Evolutionary conservation across 2,329 filamentous ascomycete species (phyloP).

Genomic region (Aspergillus puulaauensis): DNA sequence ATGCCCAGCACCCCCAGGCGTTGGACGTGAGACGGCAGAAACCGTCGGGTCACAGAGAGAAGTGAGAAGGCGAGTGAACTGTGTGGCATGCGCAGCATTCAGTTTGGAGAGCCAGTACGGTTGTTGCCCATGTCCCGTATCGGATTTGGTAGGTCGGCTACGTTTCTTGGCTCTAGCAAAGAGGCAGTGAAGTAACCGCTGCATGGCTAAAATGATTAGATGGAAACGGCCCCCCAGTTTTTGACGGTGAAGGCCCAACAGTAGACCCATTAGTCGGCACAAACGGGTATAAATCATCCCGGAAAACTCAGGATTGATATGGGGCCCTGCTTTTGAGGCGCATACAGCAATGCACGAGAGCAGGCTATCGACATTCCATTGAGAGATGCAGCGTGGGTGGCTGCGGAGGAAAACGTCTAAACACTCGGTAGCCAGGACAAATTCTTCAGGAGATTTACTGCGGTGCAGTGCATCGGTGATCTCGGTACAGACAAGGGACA

Average conservation of each 20-base stretch:
- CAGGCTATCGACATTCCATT: slow-evolving; percentile 47
- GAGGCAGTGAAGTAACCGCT: slow-evolving; percentile 55
- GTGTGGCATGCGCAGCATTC: slow-evolving; percentile 45
- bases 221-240: slow-evolving; percentile 62
- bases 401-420: slow-evolving; percentile 40
- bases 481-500: slow-evolving; percentile 38
- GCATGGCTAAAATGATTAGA: slow-evolving; percentile 56
- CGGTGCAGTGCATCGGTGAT: slow-evolving; percentile 30
- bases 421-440: slow-evolving; percentile 41
- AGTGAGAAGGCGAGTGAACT: slow-evolving; percentile 57
- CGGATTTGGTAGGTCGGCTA: slow-evolving; percentile 26
- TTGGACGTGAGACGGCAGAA: slow-evolving; percentile 49
- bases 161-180: slow-evolving; percentile 49
- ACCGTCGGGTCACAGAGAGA: slow-evolving; percentile 62
- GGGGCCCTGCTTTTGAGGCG: slow-evolving; percentile 35
- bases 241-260: slow-evolving; percentile 58
- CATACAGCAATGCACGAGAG: slow-evolving; percentile 38
- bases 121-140: slow-evolving; percentile 23
- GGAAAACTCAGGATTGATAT: slow-evolving; percentile 31
- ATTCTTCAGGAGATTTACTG: slow-evolving; percentile 37
- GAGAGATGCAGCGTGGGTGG: slow-evolving; percentile 43
- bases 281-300: slow-evolving; percentile 53
- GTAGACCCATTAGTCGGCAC: slow-evolving; percentile 52
- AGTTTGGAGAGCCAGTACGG: slow-evolving; percentile 38
- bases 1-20: slow-evolving; percentile 33